A percentile compares a stretch with the other conserved stretches of the same genome.
Evolutionary conservation across 768 basidiomycete genomes (phyloP).

Genomic region (Austroboletus eburneus): DNA sequence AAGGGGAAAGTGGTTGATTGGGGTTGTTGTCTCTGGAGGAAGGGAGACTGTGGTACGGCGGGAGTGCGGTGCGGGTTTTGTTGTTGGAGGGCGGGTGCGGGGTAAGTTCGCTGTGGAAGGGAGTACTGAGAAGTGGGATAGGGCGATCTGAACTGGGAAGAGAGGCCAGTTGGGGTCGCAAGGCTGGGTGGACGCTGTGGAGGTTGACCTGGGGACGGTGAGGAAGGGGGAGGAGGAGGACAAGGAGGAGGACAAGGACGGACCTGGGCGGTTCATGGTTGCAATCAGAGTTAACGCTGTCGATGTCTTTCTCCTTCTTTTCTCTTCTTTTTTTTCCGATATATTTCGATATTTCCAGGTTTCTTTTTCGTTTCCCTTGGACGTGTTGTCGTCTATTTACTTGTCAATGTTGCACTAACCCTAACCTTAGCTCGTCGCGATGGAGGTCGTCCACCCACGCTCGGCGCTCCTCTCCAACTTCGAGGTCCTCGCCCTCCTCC

Average conservation of each 20-base stretch:
- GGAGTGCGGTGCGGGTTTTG: conserved; percentile 59
- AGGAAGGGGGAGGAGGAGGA: conserved; percentile 20
- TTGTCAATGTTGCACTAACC: conserved; percentile 12
- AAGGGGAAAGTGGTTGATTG: conserved; percentile 55
- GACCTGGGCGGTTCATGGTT: conserved; percentile 61
- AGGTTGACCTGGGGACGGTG: conserved; percentile 58
- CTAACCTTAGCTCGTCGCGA: conserved; percentile 15
- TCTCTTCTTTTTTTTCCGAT: conserved; percentile 10
- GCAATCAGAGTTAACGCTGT: conserved; percentile 4
- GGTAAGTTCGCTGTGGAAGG: conserved; percentile 26
- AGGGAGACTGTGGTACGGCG: conserved; percentile 54
- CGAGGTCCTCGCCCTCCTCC: conserved; percentile 78
- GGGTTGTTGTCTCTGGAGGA: conserved; percentile 54
- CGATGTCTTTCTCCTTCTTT: background rate
- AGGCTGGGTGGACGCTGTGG: conserved; percentile 78
- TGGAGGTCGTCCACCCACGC: conserved; percentile 45
- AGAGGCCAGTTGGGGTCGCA: conserved; percentile 57
- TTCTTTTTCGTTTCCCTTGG: conserved; percentile 11
- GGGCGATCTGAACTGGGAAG: conserved; percentile 58
- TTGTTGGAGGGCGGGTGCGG: conserved; percentile 46
- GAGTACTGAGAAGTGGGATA: conserved; percentile 38
- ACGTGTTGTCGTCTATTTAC: conserved; percentile 28
- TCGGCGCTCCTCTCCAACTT: conserved; percentile 84
- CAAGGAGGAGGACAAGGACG: conserved; percentile 16
- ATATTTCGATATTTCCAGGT: background rate